Conservation (phyloP, 2,329 filamentous ascomycete species). For the Clonostachys solani region DNA sequence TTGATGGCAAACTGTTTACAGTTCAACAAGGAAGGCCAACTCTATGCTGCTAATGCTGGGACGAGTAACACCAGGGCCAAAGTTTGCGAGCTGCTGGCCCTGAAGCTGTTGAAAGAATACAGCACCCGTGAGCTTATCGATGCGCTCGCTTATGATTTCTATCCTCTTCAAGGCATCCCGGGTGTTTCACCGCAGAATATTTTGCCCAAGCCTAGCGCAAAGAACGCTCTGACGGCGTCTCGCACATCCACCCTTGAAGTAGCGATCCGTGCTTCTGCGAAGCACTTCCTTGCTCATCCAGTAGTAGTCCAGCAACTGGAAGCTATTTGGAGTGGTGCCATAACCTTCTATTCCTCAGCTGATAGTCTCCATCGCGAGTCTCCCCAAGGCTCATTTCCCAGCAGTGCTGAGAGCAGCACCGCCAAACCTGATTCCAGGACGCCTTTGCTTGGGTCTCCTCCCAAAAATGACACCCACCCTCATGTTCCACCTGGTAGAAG, state of each 20-base stretch:
- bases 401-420: slow-evolving; percentile 14
- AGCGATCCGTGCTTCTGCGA: slow-evolving; percentile 87
- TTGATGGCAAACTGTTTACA: slow-evolving; percentile 92
- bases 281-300: slow-evolving; percentile 87
- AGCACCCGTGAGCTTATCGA: slow-evolving; percentile 87
- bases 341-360: slow-evolving; percentile 87
- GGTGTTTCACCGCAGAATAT: slow-evolving; percentile 14
- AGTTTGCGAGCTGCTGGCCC: slow-evolving; percentile 85
- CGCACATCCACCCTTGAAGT: slow-evolving; percentile 89
- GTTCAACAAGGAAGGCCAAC: slow-evolving; percentile 81
- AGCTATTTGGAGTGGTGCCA: slow-evolving; percentile 93
- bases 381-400: slow-evolving; percentile 7
- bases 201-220: slow-evolving; percentile 23
- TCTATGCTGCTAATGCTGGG: slow-evolving; percentile 79
- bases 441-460: slow-evolving; percentile 39
- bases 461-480: slow-evolving; percentile 20
- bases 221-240: slow-evolving; percentile 53
- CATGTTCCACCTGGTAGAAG: slow-evolving; percentile 50
- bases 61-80: slow-evolving; percentile 80
- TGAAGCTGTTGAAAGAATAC: slow-evolving; percentile 87
- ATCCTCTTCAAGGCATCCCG: slow-evolving; percentile 79
- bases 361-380: slow-evolving; percentile 72
- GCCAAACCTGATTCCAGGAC: slow-evolving; percentile 40
- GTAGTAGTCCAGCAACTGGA: slow-evolving; percentile 93
- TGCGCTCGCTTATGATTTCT: slow-evolving; percentile 91